A percentile compares a stretch with the other conserved stretches of the same genome.
Conservation (phyloP, 306 rosid genomes). For the Dryas octopetala region DNA sequence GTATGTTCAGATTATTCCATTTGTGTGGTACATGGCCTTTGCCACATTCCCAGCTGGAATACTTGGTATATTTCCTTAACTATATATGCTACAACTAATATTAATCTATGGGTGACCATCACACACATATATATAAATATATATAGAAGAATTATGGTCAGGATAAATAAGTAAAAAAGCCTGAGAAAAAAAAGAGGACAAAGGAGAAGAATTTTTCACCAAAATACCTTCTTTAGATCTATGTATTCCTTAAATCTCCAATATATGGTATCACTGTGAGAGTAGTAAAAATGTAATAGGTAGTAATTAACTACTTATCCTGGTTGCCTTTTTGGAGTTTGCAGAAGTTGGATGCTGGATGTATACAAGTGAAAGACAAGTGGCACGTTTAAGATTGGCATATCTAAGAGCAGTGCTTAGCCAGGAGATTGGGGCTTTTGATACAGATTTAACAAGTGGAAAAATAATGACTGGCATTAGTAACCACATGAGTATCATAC, state of each 20-base stretch:
- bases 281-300: too few relatives aligned
- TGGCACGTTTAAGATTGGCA: slow-evolving; percentile 57
- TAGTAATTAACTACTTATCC: neutral
- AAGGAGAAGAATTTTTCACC: too few relatives aligned
- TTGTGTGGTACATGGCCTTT: slow-evolving; percentile 92
- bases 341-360: slow-evolving; percentile 88
- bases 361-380: slow-evolving; percentile 84
- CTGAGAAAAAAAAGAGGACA: too few relatives aligned
- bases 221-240: too few relatives aligned
- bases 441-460: slow-evolving; percentile 71
- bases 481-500: slow-evolving; percentile 69
- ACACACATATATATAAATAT: too few relatives aligned
- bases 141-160: too few relatives aligned
- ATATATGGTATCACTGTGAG: too few relatives aligned
- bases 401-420: slow-evolving; percentile 65
- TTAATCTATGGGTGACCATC: too few relatives aligned
- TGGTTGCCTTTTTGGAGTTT: slow-evolving; percentile 1
- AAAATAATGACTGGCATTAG: slow-evolving; percentile 72
- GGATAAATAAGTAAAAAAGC: too few relatives aligned
- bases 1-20: slow-evolving; percentile 65
- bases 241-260: too few relatives aligned
- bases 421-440: slow-evolving; percentile 86
- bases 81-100: too few relatives aligned
- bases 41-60: slow-evolving; percentile 93
- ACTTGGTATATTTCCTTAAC: slow-evolving; percentile 47